Evolutionary conservation across 352 stramenopile species (phyloP).

Genomic region (Albugo laibachii): DNA sequence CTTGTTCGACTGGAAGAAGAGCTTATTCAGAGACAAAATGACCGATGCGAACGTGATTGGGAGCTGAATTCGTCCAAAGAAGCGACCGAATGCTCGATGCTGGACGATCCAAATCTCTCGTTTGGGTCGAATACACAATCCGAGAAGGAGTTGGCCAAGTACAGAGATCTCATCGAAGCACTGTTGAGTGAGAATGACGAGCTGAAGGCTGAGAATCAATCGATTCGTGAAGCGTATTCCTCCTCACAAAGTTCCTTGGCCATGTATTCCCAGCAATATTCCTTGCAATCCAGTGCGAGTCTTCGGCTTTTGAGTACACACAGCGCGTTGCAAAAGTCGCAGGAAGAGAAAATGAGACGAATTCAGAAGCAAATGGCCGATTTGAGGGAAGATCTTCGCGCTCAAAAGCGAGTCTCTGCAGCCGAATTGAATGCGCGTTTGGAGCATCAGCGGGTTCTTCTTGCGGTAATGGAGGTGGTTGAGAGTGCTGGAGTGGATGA

Average conservation of each 20-base stretch:
- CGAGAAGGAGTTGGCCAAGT: slow-evolving; percentile 58
- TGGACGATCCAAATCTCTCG: neutral
- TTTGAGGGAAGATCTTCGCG: slow-evolving; percentile 60
- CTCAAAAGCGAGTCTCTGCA: slow-evolving; percentile 63
- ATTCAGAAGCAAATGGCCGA: slow-evolving; percentile 72
- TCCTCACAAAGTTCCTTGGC: slow-evolving; percentile 82
- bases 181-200: slow-evolving; percentile 59
- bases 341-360: slow-evolving; percentile 82
- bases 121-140: slow-evolving; percentile 3
- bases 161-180: slow-evolving; percentile 37
- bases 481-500: slow-evolving; percentile 30
- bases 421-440: slow-evolving; percentile 54
- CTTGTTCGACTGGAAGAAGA: too few relatives aligned
- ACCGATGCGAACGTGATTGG: too few relatives aligned
- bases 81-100: slow-evolving; percentile 42
- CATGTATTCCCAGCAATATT: slow-evolving; percentile 86
- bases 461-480: slow-evolving; percentile 28
- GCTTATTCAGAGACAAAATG: too few relatives aligned
- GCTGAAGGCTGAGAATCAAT: slow-evolving; percentile 75
- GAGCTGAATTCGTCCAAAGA: slow-evolving; percentile 10
- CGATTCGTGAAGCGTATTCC: slow-evolving; percentile 85
- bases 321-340: slow-evolving; percentile 64
- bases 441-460: slow-evolving; percentile 22
- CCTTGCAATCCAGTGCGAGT: slow-evolving; percentile 85
- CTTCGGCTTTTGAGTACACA: slow-evolving; percentile 78